A percentile compares a stretch with the other conserved stretches of the same genome.
Evolutionary conservation across 2,329 filamentous ascomycete genomes (phyloP).

Genomic region (Aureobasidium zeae): DNA sequence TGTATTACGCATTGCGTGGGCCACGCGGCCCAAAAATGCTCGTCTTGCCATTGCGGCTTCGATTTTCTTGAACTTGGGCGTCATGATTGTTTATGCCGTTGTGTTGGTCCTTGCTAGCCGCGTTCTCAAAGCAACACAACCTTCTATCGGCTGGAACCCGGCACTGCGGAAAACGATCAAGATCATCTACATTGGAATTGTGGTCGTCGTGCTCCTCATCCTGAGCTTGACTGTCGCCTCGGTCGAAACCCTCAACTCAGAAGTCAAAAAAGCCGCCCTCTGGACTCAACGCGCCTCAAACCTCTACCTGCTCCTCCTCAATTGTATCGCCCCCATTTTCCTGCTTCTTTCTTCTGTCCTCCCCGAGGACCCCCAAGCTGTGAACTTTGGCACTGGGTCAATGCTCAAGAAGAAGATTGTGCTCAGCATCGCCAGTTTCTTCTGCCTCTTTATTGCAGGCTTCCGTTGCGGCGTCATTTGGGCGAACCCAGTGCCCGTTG

Average conservation of each 20-base stretch:
- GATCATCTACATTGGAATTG: conserved; percentile 11
- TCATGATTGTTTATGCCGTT: conserved; percentile 27
- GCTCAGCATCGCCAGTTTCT: conserved; percentile 18
- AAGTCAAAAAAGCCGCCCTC: neutral
- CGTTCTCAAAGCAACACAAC: conserved; percentile 16
- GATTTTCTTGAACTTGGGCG: conserved; percentile 27
- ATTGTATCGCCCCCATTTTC: conserved; percentile 17
- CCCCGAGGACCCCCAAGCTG: conserved; percentile 13
- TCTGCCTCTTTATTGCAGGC: conserved; percentile 21
- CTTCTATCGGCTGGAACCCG: conserved; percentile 23
- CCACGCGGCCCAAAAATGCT: conserved; percentile 24
- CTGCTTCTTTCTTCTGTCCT: conserved; percentile 21
- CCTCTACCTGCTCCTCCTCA: conserved; percentile 12
- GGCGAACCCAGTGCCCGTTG: conserved; percentile 20
- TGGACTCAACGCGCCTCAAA: conserved; percentile 5
- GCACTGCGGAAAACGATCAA: conserved; percentile 1
- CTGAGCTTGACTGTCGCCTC: conserved; percentile 24
- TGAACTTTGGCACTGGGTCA: conserved; percentile 19
- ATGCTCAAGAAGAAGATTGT: conserved; percentile 20
- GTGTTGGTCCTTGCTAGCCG: conserved; percentile 25
- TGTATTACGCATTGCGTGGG: conserved; percentile 28
- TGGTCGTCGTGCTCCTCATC: conserved; percentile 20
- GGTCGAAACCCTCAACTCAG: conserved; percentile 24
- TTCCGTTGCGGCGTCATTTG: conserved; percentile 25
- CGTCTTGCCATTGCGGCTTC: conserved; percentile 24